Conservation (phyloP, 2,329 filamentous ascomycete species). For the Cadophora malorum region DNA sequence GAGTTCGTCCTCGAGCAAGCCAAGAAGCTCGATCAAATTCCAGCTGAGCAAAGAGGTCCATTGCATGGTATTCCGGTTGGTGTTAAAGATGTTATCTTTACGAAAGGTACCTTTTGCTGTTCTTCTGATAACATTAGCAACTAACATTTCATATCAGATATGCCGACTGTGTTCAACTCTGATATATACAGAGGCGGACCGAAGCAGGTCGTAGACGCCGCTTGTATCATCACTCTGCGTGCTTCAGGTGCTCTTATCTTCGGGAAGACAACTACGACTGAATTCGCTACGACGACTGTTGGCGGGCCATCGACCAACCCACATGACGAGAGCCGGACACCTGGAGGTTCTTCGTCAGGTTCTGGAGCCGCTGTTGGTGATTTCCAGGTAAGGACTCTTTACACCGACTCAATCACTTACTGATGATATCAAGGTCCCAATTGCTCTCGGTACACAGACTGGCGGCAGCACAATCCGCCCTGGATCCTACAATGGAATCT, state of each 20-base stretch:
- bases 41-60: slow-evolving; percentile 55
- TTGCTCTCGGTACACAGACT: slow-evolving; percentile 70
- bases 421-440: slow-evolving; percentile 47
- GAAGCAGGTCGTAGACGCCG: slow-evolving; percentile 57
- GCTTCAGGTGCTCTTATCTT: slow-evolving; percentile 63
- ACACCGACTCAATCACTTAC: not conserved
- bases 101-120: slow-evolving; percentile 54
- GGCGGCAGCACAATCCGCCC: slow-evolving; percentile 69
- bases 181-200: slow-evolving; percentile 56
- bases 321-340: slow-evolving; percentile 58
- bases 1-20: slow-evolving; percentile 58
- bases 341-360: slow-evolving; percentile 71
- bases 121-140: too few relatives aligned
- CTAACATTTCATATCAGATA: slow-evolving; percentile 47
- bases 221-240: slow-evolving; percentile 57
- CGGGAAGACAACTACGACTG: slow-evolving; percentile 66
- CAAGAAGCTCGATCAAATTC: slow-evolving; percentile 55
- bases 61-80: slow-evolving; percentile 64
- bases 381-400: slow-evolving; percentile 53
- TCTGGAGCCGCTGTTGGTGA: slow-evolving; percentile 71
- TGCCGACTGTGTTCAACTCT: slow-evolving; percentile 64
- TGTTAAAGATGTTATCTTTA: slow-evolving; percentile 66
- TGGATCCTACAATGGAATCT: slow-evolving; percentile 69
- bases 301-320: slow-evolving; percentile 65
- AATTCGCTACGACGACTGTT: slow-evolving; percentile 63